A percentile compares a stretch with the other conserved stretches of the same genome.
Conservation (phyloP, 805 yeast species). For the Suhomyces pyralidae region DNA sequence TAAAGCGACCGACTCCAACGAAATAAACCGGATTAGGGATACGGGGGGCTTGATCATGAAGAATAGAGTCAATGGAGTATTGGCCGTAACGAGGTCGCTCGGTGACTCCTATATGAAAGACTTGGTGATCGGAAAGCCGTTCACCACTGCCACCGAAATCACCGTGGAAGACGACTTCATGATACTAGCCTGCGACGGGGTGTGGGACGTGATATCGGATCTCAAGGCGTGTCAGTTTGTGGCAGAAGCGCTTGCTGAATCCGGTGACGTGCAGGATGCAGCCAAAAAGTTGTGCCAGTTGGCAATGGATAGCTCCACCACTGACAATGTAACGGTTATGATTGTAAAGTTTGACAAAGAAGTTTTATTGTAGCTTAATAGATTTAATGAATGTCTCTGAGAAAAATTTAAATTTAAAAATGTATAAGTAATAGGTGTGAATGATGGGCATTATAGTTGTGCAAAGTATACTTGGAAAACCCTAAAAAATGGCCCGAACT, state of each 20-base stretch:
- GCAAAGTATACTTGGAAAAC: too few species aligned
- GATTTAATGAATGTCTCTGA: not conserved
- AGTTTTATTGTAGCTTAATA: slow-evolving; percentile 26
- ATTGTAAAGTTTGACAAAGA: slow-evolving; percentile 58
- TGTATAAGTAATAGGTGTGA: too few species aligned
- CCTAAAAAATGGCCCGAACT: too few species aligned
- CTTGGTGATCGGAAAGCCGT: slow-evolving; percentile 85
- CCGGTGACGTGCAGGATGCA: slow-evolving; percentile 58
- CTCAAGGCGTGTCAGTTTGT: slow-evolving; percentile 77
- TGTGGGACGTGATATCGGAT: slow-evolving; percentile 93
- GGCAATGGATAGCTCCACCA: slow-evolving; percentile 76
- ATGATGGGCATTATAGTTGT: too few species aligned
- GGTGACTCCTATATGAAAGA: slow-evolving; percentile 94
- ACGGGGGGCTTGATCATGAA: slow-evolving; percentile 87
- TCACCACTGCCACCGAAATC: slow-evolving; percentile 83
- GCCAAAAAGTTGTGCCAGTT: slow-evolving; percentile 63
- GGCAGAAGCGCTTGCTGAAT: slow-evolving; percentile 37
- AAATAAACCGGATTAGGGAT: slow-evolving; percentile 68
- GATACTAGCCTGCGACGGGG: slow-evolving; percentile 92
- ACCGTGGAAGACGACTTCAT: slow-evolving; percentile 66
- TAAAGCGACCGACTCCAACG: slow-evolving; percentile 80
- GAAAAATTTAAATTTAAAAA: too few species aligned
- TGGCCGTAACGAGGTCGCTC: slow-evolving; percentile 89
- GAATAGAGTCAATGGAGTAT: slow-evolving; percentile 90
- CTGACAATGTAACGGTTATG: slow-evolving; percentile 94